These are phyloP conservation scores for Heterobasidion annosum DNA, from an alignment of 1,284 basidiomycete genomes.

Conservation along the genomic window DNA sequence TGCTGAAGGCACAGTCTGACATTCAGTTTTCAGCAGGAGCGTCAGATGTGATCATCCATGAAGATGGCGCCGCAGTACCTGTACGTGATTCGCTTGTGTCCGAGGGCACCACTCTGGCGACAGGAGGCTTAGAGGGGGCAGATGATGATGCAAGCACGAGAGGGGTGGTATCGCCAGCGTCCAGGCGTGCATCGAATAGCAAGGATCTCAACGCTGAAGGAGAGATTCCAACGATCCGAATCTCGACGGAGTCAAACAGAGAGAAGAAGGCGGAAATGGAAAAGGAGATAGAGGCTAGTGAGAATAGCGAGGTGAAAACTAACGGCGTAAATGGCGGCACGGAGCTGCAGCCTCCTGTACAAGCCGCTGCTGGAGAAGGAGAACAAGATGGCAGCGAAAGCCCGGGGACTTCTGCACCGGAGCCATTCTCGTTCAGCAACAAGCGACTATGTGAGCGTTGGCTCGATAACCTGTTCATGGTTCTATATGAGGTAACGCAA, in stretches of 20 bases:
- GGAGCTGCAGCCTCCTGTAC: slow-evolving; percentile 49
- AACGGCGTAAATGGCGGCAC: slow-evolving; percentile 17
- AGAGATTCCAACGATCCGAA: slow-evolving; percentile 79
- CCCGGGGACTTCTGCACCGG: slow-evolving; percentile 27
- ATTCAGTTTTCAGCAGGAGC: slow-evolving; percentile 23
- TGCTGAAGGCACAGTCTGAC: slow-evolving; percentile 69
- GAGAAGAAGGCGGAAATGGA: slow-evolving; percentile 32
- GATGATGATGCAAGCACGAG: slow-evolving; percentile 74
- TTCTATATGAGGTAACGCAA: slow-evolving; percentile 79
- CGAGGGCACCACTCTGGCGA: not conserved
- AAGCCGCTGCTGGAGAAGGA: slow-evolving; percentile 43
- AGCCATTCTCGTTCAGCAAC: slow-evolving; percentile 88
- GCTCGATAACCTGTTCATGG: slow-evolving; percentile 99
- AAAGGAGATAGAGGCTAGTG: slow-evolving; percentile 22
- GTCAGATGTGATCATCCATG: slow-evolving; percentile 33
- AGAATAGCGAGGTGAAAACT: slow-evolving; percentile 19
- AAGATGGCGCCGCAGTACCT: slow-evolving; percentile 40
- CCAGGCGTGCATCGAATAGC: slow-evolving; percentile 20
- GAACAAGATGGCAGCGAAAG: slow-evolving; percentile 25
- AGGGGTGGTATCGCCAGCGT: slow-evolving; percentile 32
- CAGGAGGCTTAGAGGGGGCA: slow-evolving; percentile 19
- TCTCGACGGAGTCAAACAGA: slow-evolving; percentile 75
- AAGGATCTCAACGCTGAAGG: slow-evolving; percentile 10
- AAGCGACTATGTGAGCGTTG: slow-evolving; percentile 96
- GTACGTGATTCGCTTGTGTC: not conserved